Evolutionary conservation across 352 stramenopile genomes (phyloP).

Genomic region (Pythium folliculosum): DNA sequence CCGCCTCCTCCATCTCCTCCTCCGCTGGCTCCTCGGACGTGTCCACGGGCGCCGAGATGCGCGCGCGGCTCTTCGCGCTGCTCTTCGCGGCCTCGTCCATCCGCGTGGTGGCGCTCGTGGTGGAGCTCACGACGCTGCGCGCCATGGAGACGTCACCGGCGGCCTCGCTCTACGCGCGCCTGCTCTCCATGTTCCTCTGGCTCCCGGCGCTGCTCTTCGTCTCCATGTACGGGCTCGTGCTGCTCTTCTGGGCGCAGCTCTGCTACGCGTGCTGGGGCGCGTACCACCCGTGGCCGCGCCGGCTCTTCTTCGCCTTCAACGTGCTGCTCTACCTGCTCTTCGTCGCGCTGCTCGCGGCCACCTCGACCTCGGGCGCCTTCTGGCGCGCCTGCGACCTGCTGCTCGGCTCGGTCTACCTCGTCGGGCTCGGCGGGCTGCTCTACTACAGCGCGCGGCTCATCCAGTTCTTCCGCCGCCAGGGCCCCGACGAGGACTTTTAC

Average conservation of each 20-base stretch:
- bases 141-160: conserved; percentile 39
- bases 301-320: conserved; percentile 80
- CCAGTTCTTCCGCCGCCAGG: conserved; percentile 78
- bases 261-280: conserved; percentile 84
- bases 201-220: conserved; percentile 83
- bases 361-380: conserved; percentile 46
- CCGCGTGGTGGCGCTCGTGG: conserved; percentile 59
- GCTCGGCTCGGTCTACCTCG: conserved; percentile 63
- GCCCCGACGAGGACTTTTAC: conserved; percentile 79
- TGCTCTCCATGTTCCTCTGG: conserved; percentile 71
- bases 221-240: conserved; percentile 82
- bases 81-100: conserved; percentile 70
- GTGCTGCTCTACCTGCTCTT: conserved; percentile 70
- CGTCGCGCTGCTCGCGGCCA: conserved; percentile 46
- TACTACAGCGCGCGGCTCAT: conserved; percentile 84
- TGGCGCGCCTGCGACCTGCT: conserved; percentile 73
- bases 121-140: conserved; percentile 59
- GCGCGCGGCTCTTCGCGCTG: conserved; percentile 71
- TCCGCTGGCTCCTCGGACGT: conserved; percentile 11
- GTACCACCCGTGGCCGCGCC: conserved; percentile 67
- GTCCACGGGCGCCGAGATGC: conserved; percentile 77
- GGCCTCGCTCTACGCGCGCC: conserved; percentile 44
- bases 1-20: neutral
- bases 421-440: conserved; percentile 63
- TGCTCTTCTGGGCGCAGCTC: conserved; percentile 85